Evolutionary conservation across 2,329 filamentous ascomycete genomes (phyloP), one percentile per base, ranked within the genome.

Genomic region (Hymenoscyphus fraxineus): DNA sequence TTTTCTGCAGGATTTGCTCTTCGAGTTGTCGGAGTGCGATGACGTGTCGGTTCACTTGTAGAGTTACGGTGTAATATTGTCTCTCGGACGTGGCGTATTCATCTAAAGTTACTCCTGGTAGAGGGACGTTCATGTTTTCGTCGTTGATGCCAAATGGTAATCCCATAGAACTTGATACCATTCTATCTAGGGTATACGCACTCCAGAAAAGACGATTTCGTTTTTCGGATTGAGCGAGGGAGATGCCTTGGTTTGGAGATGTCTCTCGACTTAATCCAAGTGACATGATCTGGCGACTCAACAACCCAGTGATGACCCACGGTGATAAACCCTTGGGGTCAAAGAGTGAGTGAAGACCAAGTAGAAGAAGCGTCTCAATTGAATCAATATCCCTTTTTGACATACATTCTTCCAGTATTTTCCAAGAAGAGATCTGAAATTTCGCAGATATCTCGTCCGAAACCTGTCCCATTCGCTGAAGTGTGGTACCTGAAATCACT

Each of bases 51-150:
- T 57, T 57, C 10, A 57, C 55, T 57, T 57, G 55, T 5, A 57
- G 27, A 57, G 55, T 35, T 10, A 57, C 55, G 55, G 55, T 57
- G 55, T 57, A 57, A 4, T 57, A 57, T 38, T 57, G 55, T 57
- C 55, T 19, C 6, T 57, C 55, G 2, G 47, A 54, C 7, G 32
- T 32, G 1, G 55, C 55, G 31, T 57, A 57, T 35, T 57, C 55
- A 9, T 57, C 55, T 32, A 57, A 38, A n/a, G 31, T 57, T 3
- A 57, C 55, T 16, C 55, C 32, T 38, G 55, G 55, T 22, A 57
- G 55, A 38, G 55, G 55, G 35, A 57, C 55, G 15, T 31, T 57
- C 55, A 57, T 57, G 55, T 57, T 57, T 16, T 57, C 55, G 55
- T 57, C 55, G 31, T 57, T 57, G 13, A 57, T 57, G 10, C 55